Base-by-base conservation (phyloP, 192 early-diverging fungal species). In the Podila minutissima region DNA sequence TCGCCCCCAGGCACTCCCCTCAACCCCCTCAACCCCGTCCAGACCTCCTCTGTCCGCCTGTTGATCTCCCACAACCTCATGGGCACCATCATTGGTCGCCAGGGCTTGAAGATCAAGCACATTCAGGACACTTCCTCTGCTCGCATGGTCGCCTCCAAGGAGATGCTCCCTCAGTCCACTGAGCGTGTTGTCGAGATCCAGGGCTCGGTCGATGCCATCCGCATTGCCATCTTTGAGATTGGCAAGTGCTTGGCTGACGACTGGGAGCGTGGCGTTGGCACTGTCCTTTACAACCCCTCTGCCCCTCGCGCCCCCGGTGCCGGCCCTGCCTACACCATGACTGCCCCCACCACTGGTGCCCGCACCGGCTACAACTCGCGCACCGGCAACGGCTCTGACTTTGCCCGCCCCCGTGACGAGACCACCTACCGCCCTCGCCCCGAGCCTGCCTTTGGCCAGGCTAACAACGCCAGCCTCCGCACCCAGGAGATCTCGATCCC, bases 31-130 rank as follows among this genome's bases (percentile, higher is more conserved):
- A 84, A 64, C 69, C 83, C 74, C 62, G 84, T 69, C 59, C 83
- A 83, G 60, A 89, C 93, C 31, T 89, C 92, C 7, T 73, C 77
- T 35, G 85, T 99, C 71, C 93, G 96, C 24, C 74, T 99, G 35
- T 89, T 99, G 71, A 94, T 99, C 69, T 95, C 97, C 22, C 92
- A 97, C 83, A 89, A 91, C 71, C 88, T 94, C 51, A 96, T 99
- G 92, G 94, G 94, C 46, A 93, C 92, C 62, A 90, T 99, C 74
- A 98, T 99, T 84, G 98, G 98, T 63, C 95, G 96, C 70, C 91
- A 92, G 82, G 97, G 97, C 57, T 79, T 89, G 74, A 96, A 95
- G 87, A 98, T 99, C 85, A 98, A 96, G 87, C 95, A 97, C 74
- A 94, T 99, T 64, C 97, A 98, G 87, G 94, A 97, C 53, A 86